These are phyloP conservation scores for Solanum clarkiae DNA, from an alignment of 257 asterid species.

Conservation along the genomic window DNA sequence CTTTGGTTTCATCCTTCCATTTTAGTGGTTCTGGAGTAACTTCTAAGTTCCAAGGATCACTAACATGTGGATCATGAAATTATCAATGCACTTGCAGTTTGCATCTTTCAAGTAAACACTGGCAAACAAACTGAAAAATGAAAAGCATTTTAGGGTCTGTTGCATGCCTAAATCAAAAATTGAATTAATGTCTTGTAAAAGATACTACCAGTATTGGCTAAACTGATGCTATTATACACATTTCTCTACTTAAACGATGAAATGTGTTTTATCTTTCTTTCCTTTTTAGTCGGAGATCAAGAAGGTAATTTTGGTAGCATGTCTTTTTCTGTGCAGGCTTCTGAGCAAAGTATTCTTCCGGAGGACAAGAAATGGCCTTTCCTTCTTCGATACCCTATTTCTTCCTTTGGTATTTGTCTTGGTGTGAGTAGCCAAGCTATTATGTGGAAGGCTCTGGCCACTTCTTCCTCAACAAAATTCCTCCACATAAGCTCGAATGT, in stretches of 20 bases:
- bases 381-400: constrained; percentile 66
- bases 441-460: constrained; percentile 69
- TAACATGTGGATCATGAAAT: neutral
- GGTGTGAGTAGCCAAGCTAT: constrained; percentile 92
- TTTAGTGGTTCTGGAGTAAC: neutral
- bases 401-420: constrained; percentile 73
- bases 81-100: neutral
- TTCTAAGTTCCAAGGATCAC: neutral
- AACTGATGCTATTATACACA: neutral
- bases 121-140: neutral
- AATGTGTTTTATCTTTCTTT: neutral
- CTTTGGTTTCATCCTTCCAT: neutral
- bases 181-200: neutral
- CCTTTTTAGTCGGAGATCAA: neutral
- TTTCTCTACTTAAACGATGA: neutral
- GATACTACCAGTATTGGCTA: neutral
- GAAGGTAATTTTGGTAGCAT: neutral
- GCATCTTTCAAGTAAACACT: neutral
- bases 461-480: constrained; percentile 46
- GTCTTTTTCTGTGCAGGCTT: constrained; percentile 25
- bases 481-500: constrained; percentile 38
- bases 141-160: neutral
- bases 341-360: constrained; percentile 59
- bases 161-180: neutral
- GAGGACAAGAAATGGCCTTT: constrained; percentile 79